These are phyloP conservation scores for Acanthochlamys bracteata DNA, from an alignment of 106 monocot species.

Conservation along the genomic window DNA sequence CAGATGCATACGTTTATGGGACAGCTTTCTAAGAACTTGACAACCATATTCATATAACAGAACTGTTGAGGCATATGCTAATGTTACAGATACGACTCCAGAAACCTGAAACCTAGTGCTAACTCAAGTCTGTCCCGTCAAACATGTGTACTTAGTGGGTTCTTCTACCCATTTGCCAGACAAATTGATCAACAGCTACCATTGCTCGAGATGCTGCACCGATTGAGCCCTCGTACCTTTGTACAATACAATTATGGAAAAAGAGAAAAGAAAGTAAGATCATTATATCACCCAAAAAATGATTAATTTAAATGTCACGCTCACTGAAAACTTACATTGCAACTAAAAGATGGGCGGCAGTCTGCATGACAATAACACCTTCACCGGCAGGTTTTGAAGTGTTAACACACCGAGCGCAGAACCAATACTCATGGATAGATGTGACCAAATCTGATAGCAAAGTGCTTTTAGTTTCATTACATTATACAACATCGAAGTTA, in stretches of 20 bases:
- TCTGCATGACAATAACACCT: slow-evolving; percentile 83
- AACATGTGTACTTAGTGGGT: slow-evolving; percentile 29
- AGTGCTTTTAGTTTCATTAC: neutral
- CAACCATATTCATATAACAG: no score
- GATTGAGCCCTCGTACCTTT: slow-evolving; percentile 92
- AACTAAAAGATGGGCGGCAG: slow-evolving; percentile 59
- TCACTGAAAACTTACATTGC: slow-evolving; percentile 44
- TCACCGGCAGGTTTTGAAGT: slow-evolving; percentile 75
- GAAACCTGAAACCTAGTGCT: no score
- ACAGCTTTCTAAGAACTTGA: no score
- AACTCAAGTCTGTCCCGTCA: no score
- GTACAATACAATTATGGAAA: neutral
- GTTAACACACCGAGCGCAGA: slow-evolving; percentile 80
- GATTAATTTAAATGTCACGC: neutral
- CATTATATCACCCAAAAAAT: neutral
- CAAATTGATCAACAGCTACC: slow-evolving; percentile 74
- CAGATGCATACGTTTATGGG: no score
- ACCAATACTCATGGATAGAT: slow-evolving; percentile 91
- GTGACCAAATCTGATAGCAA: slow-evolving; percentile 72
- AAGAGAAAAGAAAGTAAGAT: neutral
- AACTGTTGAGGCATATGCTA: no score
- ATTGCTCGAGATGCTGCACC: slow-evolving; percentile 85
- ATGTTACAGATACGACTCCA: no score
- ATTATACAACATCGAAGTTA: neutral
- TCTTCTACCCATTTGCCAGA: slow-evolving; percentile 38